phyloP scores from a whole-genome alignment of 2,329 filamentous ascomycete species.

The Nemania diffusa region DNA sequence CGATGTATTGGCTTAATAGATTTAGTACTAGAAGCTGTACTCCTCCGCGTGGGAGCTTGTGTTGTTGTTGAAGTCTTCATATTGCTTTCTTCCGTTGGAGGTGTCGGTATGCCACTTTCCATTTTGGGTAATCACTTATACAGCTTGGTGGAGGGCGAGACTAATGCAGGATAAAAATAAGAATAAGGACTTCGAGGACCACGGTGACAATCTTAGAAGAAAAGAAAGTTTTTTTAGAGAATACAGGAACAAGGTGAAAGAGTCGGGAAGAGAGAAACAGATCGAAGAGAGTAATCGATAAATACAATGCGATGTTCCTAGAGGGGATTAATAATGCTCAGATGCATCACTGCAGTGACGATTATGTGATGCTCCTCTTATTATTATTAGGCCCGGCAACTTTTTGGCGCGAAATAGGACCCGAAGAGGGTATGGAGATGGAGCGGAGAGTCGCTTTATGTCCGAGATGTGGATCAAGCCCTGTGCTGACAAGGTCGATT shows the following conservation, averaged over 20 bases:
- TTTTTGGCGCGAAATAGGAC: conserved; percentile 44
- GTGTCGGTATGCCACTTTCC: conserved; percentile 63
- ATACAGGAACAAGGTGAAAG: conserved; percentile 21
- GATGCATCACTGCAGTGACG: conserved; percentile 45
- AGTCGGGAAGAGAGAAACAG: conserved; percentile 19
- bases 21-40: conserved; percentile 55
- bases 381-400: conserved; percentile 46
- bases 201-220: conserved; percentile 19
- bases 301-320: conserved; percentile 41
- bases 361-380: conserved; percentile 49
- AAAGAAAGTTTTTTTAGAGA: conserved; percentile 12
- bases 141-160: conserved; percentile 14
- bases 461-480: conserved; percentile 44
- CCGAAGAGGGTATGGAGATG: conserved; percentile 42
- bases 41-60: conserved; percentile 41
- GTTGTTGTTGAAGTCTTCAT: conserved; percentile 40
- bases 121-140: conserved; percentile 53
- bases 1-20: conserved; percentile 62
- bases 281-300: conserved; percentile 40
- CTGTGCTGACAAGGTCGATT: conserved; percentile 45
- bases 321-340: conserved; percentile 50
- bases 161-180: conserved; percentile 15
- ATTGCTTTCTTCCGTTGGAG: conserved; percentile 56
- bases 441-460: conserved; percentile 48
- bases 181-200: background rate